Percentiles rank a stretch among this genome's conserved stretches.
Conservation (phyloP, 768 basidiomycete species). For the Pleurotus citrinopileatus region DNA sequence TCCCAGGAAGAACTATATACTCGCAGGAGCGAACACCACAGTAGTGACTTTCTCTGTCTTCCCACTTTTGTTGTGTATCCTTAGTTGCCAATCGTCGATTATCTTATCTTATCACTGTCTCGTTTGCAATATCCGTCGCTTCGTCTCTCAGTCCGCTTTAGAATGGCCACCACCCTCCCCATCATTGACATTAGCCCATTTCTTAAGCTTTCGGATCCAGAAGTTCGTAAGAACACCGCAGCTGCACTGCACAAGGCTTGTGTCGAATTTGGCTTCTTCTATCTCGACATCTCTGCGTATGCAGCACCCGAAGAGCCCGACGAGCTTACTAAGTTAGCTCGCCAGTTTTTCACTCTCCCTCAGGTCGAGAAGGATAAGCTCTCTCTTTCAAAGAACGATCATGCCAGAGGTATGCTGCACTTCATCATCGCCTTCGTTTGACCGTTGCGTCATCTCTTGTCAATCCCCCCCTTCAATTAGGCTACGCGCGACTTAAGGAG, state of each 20-base stretch:
- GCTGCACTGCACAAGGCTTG: conserved; percentile 72
- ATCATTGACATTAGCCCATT: conserved; percentile 75
- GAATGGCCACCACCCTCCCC: conserved; percentile 41
- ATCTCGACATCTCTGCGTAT: conserved; percentile 67
- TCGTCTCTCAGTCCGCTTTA: background rate
- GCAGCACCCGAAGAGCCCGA: conserved; percentile 57
- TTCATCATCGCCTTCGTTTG: background rate
- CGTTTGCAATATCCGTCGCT: background rate
- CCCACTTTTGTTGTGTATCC: background rate
- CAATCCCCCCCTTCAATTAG: conserved; percentile 32
- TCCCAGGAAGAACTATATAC: conserved; percentile 64
- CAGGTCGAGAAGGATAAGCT: conserved; percentile 79
- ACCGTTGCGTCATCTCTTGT: background rate
- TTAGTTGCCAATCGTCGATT: background rate
- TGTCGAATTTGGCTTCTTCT: conserved; percentile 85
- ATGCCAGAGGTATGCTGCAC: conserved; percentile 63
- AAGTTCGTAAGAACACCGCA: conserved; percentile 43
- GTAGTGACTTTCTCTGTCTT: conserved; percentile 11
- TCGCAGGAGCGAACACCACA: conserved; percentile 44
- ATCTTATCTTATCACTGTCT: conserved; percentile 2
- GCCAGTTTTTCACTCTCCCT: conserved; percentile 70
- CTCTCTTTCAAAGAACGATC: conserved; percentile 64
- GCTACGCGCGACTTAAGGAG: conserved; percentile 78
- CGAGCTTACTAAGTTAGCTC: conserved; percentile 60
- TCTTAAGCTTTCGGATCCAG: conserved; percentile 32